These are phyloP conservation scores for Gynandropsis gynandra DNA, from an alignment of 345 rosid species.

Conservation along the genomic window DNA sequence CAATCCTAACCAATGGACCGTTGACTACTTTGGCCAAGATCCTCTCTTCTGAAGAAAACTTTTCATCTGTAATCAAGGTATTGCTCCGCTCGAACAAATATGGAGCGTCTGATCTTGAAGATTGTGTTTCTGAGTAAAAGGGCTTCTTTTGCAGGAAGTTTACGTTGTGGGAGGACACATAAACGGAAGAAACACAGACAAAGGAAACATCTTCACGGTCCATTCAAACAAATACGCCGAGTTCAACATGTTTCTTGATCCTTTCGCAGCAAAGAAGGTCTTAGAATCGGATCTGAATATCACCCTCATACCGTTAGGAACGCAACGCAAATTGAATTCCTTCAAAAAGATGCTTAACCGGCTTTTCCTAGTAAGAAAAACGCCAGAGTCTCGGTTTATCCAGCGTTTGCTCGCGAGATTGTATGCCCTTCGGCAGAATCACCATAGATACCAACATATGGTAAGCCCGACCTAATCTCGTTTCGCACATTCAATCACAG, in stretches of 20 bases:
- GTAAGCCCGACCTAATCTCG: no score
- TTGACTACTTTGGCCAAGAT: slow-evolving; percentile 71
- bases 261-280: slow-evolving; percentile 69
- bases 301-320: slow-evolving; percentile 61
- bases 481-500: no score
- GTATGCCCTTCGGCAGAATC: slow-evolving; percentile 36
- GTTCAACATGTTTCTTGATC: slow-evolving; percentile 85
- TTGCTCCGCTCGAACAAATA: slow-evolving; percentile 14
- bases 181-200: slow-evolving; percentile 25
- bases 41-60: slow-evolving; percentile 30
- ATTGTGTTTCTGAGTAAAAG: not conserved
- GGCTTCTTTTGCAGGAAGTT: slow-evolving; percentile 46
- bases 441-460: slow-evolving; percentile 54
- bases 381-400: slow-evolving; percentile 55
- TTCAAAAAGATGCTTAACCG: slow-evolving; percentile 32
- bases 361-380: slow-evolving; percentile 26
- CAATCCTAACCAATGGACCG: slow-evolving; percentile 73
- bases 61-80: slow-evolving; percentile 53
- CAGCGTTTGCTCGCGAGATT: slow-evolving; percentile 45
- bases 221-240: slow-evolving; percentile 55
- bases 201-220: slow-evolving; percentile 49
- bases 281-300: slow-evolving; percentile 51
- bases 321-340: slow-evolving; percentile 46
- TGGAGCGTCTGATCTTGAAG: not conserved
- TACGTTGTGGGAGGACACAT: slow-evolving; percentile 82